Evolutionary conservation across 768 basidiomycete genomes (phyloP), one percentile per base, ranked within the genome.

Genomic region (Lactarius pseudohatsudake): DNA sequence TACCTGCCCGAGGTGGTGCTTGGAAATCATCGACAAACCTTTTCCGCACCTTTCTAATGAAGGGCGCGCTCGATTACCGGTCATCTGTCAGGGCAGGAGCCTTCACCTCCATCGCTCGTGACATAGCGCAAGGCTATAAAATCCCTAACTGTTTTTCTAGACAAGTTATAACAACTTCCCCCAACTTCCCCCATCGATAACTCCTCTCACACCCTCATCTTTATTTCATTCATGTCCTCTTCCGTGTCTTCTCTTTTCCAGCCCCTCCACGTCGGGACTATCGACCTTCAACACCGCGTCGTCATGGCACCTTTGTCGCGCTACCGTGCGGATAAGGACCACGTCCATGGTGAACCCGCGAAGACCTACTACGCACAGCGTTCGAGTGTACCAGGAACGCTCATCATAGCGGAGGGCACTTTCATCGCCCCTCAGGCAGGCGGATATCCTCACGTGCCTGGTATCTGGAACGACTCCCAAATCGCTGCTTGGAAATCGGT

Each of bases 391-490:
- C 80, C 82, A 0, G 86, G 86, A 0, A 86, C 83, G 0, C 74
- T 89, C 11, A 74, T 86, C 54, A 80, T 90, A 63, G 75, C 84
- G 2, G 87, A 90, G 74, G 86, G 79, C 0, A 85, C 85, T 2
- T 76, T 81, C 60, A 82, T 90, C 57, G 79, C 82, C 0, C 72
- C 75, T 1, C 70, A 80, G 16, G 85, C 86, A 0, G 84, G 82
- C 3, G 86, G 85, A 1, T 78, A 75, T 50, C n/a, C n/a, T n/a
- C n/a, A n/a, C n/a, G 59, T 82, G 0, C 90, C 89, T 1, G 90
- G 89, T 0, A 84, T 90, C 62, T 90, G 83, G 79, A 84, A 73
- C n/a, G 73, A 81, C 3, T 84, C 81, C 28, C 90, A 93, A 68
- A 81, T 81, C 36, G 65, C 71, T 10, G 79, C 70, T 0, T 87